Evolutionary conservation across 495 filamentous ascomycete genomes (phyloP).

Genomic region (Rhypophila decipiens): DNA sequence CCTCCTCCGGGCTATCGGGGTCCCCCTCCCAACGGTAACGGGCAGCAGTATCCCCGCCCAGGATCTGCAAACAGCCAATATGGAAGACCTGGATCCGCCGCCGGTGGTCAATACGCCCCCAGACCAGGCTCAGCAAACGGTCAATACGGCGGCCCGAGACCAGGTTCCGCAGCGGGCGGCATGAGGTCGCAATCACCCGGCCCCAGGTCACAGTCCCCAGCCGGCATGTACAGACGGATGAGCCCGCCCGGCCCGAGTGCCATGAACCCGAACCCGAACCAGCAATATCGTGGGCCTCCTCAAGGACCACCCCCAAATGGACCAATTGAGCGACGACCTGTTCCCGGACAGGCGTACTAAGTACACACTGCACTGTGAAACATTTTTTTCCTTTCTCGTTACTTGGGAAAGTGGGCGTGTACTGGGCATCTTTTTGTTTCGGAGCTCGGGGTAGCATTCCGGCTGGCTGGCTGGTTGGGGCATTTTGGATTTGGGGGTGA

Average conservation of each 20-base stretch:
- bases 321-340: conserved; percentile 24
- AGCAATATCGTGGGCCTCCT: conserved; percentile 20
- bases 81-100: conserved; percentile 3
- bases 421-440: not conserved
- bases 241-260: conserved; percentile 56
- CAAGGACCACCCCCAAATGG: not conserved
- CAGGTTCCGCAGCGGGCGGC: too few relatives aligned
- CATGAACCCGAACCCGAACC: conserved; percentile 35
- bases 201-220: conserved; percentile 26
- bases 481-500: not conserved
- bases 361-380: not conserved
- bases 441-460: not conserved
- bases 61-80: too few relatives aligned
- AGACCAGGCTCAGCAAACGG: not conserved
- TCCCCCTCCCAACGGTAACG: conserved; percentile 12
- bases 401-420: not conserved
- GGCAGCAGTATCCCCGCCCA: conserved; percentile 28
- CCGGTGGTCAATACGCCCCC: conserved; percentile 8
- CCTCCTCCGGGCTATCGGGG: not conserved
- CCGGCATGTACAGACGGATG: conserved; percentile 32
- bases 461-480: not conserved
- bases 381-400: not conserved
- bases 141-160: not conserved
- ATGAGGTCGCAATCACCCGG: conserved; percentile 29
- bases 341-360: conserved; percentile 40